A percentile compares a stretch with the other conserved stretches of the same genome.
Conservation (phyloP, 148 eudicot species). For the Cornus suecica region DNA sequence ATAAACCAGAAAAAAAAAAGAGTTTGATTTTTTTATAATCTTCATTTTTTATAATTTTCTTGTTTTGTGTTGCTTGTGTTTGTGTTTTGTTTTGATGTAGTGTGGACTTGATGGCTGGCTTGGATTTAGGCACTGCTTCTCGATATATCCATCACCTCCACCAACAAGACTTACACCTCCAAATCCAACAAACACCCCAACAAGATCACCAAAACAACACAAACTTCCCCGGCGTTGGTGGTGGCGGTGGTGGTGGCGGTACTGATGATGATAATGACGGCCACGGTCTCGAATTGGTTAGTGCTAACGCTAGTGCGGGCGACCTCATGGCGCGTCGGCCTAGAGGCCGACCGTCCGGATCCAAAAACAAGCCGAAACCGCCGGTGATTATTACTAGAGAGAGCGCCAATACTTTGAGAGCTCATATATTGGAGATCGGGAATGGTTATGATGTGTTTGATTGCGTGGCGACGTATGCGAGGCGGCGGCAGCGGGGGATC, state of each 20-base stretch:
- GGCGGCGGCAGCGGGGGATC: slow-evolving; percentile 71
- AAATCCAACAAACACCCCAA: slow-evolving; percentile 20
- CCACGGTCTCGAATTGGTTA: slow-evolving; percentile 27
- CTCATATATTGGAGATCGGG: slow-evolving; percentile 61
- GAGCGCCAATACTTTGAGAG: slow-evolving; percentile 69
- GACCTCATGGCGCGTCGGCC: slow-evolving; percentile 54
- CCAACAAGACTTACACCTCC: slow-evolving; percentile 38
- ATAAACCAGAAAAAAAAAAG: slow-evolving; percentile 15
- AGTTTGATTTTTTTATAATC: slow-evolving; percentile 1
- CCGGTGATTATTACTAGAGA: slow-evolving; percentile 72
- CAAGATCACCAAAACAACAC: slow-evolving; percentile 19
- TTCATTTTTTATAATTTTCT: slow-evolving; percentile 17
- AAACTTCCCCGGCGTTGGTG: too few species aligned
- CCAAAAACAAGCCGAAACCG: slow-evolving; percentile 67
- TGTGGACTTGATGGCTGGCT: slow-evolving; percentile 52
- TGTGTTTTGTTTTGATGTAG: slow-evolving; percentile 31
- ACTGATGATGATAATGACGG: slow-evolving; percentile 13
- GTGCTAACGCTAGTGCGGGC: slow-evolving; percentile 23
- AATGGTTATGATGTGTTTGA: slow-evolving; percentile 61
- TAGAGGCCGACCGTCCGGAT: slow-evolving; percentile 67
- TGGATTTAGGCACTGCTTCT: slow-evolving; percentile 65
- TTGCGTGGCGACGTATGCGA: slow-evolving; percentile 53
- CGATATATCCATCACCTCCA: slow-evolving; percentile 49
- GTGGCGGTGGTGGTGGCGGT: too few species aligned
- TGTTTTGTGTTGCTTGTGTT: slow-evolving; percentile 18